Base-by-base conservation (phyloP, 148 eudicot genomes). In the Silene conica region DNA sequence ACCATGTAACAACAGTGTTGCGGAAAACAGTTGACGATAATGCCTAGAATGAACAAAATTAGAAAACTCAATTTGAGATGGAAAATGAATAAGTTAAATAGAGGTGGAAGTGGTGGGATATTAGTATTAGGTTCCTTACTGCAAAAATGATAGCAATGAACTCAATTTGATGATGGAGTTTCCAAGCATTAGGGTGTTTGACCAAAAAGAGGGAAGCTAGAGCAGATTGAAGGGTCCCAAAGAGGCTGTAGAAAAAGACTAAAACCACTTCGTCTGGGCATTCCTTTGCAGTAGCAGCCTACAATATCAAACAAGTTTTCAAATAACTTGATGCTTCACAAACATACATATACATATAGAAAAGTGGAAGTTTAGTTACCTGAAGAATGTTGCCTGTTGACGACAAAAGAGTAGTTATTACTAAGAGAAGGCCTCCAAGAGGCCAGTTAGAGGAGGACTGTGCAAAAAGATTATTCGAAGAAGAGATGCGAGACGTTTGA, bases 181-280 rank as follows among this genome's bases (percentile, higher is more conserved):
- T 73, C 92, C 92, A 88, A 8, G 82, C 79, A 28, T 55, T 74
- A 48, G 81, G 73, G 66, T 77, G 79, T 61, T 63, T 77, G 72
- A 79, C 88, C 3, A 78, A 25, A 64, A 86, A 38, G 34, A 84
- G 21, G 31, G 88, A 74, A 57, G 20, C 72, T 45, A 78, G 21
- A 45, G 82, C 85, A 55, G 86, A 70, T 63, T 81, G 83, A n/a
- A 81, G 14, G 31, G 89, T 86, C 73, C 92, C 92, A 70, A 88
- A 88, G 23, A 81, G 67, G 75, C 83, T 79, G 74, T 79, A 86
- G 79, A 88, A 84, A 74, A 88, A 88, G 63, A 81, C 84, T 61
- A 88, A 50, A 12, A 79, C 84, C 46, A 81, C 23, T 74, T 72
- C 76, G 59, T 82, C 89, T 10, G 89, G 83, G 72, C 84, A 86